Conservation (phyloP, 805 yeast species). For the Jamesozyma jinghongensis region DNA sequence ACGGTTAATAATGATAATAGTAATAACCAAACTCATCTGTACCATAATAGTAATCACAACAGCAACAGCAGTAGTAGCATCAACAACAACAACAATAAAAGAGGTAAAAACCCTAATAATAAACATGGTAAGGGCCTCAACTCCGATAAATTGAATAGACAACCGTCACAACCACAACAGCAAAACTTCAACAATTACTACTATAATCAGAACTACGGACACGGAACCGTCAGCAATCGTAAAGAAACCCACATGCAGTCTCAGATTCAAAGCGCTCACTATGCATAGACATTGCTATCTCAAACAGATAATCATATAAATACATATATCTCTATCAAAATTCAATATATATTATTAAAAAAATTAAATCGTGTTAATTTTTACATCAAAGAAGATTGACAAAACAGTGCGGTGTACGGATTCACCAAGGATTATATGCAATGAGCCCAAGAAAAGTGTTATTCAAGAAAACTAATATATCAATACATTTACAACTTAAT, state of each 20-base stretch:
- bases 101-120: not conserved
- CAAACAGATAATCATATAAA: not conserved
- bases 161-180: not conserved
- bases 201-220: not conserved
- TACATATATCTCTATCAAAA: not conserved
- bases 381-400: conserved; percentile 5
- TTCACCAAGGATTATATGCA: not conserved
- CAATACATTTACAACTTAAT: too few species aligned
- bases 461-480: too few species aligned
- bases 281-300: not conserved
- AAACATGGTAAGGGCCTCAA: not conserved
- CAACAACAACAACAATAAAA: not conserved
- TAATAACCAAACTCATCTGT: not conserved
- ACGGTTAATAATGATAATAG: not conserved
- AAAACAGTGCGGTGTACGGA: not conserved
- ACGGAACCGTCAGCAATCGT: too few species aligned
- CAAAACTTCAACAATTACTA: not conserved
- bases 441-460: too few species aligned
- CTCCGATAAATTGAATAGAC: not conserved
- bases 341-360: not conserved
- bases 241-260: too few species aligned
- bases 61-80: not conserved
- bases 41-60: not conserved
- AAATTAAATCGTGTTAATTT: conserved; percentile 6
- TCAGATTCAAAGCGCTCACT: too few species aligned